These are phyloP conservation scores for Mycena latifolia DNA, from an alignment of 768 basidiomycete genomes.

Conservation along the genomic window DNA sequence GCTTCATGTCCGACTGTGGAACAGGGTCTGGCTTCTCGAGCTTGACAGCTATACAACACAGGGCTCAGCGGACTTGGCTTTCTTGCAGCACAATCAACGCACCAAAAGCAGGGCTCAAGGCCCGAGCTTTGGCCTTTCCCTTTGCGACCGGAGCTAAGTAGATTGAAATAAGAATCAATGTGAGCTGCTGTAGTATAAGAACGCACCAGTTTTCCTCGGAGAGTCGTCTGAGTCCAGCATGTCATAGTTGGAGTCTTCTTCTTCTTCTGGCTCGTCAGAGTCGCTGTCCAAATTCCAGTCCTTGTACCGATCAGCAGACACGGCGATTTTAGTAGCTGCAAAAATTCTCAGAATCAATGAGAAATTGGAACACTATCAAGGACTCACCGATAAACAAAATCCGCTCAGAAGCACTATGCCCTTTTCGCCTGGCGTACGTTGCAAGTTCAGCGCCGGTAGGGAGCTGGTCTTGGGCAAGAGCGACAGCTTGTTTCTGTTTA, in stretches of 20 bases:
- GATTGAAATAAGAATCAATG: too few species aligned
- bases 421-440: not conserved
- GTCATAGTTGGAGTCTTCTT: not conserved
- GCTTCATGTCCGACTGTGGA: constrained; percentile 1
- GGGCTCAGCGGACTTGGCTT: too few species aligned
- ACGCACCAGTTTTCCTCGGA: not conserved
- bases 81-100: too few species aligned
- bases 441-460: not conserved
- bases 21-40: not conserved
- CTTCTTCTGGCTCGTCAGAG: not conserved
- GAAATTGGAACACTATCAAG: not conserved
- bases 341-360: too few species aligned
- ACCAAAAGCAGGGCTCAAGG: too few species aligned
- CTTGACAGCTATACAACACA: not conserved
- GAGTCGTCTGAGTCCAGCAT: not conserved
- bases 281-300: constrained; percentile 7
- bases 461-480: not conserved
- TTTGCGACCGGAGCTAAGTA: too few species aligned
- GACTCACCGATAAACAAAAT: not conserved
- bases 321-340: not conserved
- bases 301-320: not conserved
- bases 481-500: not conserved
- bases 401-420: not conserved
- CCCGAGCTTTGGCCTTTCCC: too few species aligned
- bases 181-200: too few species aligned